Conservation (phyloP, 1,284 basidiomycete genomes). For the Austroboletus novae-zelandiae region DNA sequence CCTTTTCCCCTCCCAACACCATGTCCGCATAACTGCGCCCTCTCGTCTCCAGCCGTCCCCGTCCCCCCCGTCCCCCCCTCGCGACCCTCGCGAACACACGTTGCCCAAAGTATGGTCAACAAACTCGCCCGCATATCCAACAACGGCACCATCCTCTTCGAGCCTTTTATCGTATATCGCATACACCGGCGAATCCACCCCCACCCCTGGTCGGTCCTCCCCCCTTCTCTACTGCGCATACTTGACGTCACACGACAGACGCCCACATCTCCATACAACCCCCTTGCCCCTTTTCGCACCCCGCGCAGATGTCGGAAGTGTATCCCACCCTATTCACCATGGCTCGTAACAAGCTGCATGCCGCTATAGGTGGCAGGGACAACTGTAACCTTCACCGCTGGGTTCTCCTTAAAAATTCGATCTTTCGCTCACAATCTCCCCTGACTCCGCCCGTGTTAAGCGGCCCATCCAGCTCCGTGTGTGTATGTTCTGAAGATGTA, state of each 20-base stretch:
- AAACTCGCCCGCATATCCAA: conserved; percentile 73
- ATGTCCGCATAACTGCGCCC: conserved; percentile 43
- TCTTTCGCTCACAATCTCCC: conserved; percentile 51
- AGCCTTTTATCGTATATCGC: conserved; percentile 80
- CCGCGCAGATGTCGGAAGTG: conserved; percentile 45
- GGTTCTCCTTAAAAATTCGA: conserved; percentile 82
- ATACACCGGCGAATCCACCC: conserved; percentile 58
- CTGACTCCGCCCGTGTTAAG: conserved; percentile 31
- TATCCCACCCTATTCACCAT: conserved; percentile 52
- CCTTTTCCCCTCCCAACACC: conserved; percentile 27
- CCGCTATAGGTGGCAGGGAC: conserved; percentile 58
- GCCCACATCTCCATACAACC: conserved; percentile 8
- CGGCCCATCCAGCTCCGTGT: conserved; percentile 28
- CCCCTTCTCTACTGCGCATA: not conserved
- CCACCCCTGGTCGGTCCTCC: conserved; percentile 20
- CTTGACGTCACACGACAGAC: conserved; percentile 18
- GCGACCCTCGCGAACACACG: conserved; percentile 35
- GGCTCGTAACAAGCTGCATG: conserved; percentile 72
- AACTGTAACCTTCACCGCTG: conserved; percentile 76
- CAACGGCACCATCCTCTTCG: conserved; percentile 81
- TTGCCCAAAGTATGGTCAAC: conserved; percentile 71
- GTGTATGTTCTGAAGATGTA: conserved; percentile 44
- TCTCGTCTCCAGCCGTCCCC: conserved; percentile 24
- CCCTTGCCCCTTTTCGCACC: conserved; percentile 20
- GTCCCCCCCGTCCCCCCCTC: conserved; percentile 17